Percentiles rank a stretch among this genome's conserved stretches.
These are phyloP conservation scores for Coriaria nepalensis DNA, from an alignment of 306 rosid genomes.

Conservation along the genomic window DNA sequence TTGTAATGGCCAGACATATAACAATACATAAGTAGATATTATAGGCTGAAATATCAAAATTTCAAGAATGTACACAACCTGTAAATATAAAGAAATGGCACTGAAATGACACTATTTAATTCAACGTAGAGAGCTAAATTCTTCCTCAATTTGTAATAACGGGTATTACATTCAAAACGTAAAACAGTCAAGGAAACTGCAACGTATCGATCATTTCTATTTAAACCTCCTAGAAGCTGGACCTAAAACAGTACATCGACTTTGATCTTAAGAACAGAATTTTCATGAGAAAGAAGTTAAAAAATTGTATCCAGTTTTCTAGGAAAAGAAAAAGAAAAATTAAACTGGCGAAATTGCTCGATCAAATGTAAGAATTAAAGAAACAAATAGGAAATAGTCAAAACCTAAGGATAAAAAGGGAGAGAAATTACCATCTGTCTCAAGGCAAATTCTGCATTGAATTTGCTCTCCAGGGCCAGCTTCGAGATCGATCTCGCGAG, in stretches of 20 bases:
- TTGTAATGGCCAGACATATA: background rate
- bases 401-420: constrained; percentile 4
- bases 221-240: background rate
- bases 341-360: background rate
- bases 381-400: constrained; percentile 7
- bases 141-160: background rate
- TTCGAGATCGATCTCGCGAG: constrained; percentile 87
- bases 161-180: too few relatives aligned
- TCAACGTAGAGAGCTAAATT: constrained; percentile 1
- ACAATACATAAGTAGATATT: too few relatives aligned
- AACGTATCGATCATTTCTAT: background rate
- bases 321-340: background rate
- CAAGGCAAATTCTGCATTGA: constrained; percentile 98
- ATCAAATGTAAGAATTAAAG: background rate
- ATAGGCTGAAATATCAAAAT: background rate
- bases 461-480: constrained; percentile 94
- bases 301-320: background rate
- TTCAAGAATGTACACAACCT: background rate
- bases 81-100: background rate
- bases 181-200: background rate
- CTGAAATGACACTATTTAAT: background rate
- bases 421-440: constrained; percentile 58
- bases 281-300: background rate
- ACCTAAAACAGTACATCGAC: background rate
- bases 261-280: background rate